Evolutionary conservation across 306 rosid species (phyloP).

Genomic region (Urtica urens): DNA sequence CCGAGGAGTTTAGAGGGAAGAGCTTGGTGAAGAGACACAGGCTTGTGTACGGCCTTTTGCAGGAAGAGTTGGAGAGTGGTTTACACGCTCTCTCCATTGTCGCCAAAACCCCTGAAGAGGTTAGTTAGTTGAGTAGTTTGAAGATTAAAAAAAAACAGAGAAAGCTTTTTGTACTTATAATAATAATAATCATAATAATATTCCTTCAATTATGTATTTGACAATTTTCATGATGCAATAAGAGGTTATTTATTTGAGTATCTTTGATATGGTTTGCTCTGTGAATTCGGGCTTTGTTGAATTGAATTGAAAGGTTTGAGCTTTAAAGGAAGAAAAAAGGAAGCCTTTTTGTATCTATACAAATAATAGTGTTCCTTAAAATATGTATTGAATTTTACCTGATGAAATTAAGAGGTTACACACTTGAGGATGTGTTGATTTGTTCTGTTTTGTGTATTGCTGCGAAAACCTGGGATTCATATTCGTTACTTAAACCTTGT

Average conservation of each 20-base stretch:
- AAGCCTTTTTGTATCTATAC: too few relatives aligned
- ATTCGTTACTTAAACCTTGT: too few relatives aligned
- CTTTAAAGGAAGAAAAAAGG: too few relatives aligned
- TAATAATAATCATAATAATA: not conserved
- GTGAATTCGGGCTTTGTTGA: not conserved
- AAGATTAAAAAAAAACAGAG: conserved; percentile 24
- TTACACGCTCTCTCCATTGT: conserved; percentile 69
- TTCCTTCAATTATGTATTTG: conserved; percentile 8
- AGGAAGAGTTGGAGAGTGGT: conserved; percentile 72
- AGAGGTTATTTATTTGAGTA: not conserved
- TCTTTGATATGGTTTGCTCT: not conserved
- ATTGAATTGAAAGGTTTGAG: too few relatives aligned
- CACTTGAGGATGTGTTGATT: too few relatives aligned
- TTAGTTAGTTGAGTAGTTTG: too few relatives aligned
- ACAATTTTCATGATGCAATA: conserved; percentile 11
- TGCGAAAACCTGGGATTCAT: too few relatives aligned
- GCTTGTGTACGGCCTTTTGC: conserved; percentile 52
- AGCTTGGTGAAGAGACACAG: conserved; percentile 85
- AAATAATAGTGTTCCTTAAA: too few relatives aligned
- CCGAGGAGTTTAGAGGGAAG: conserved; percentile 67
- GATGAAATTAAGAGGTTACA: too few relatives aligned
- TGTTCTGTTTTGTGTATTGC: too few relatives aligned
- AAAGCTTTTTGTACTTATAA: conserved; percentile 12
- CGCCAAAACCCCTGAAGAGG: conserved; percentile 70
- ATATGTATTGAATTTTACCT: too few relatives aligned